Evolutionary conservation across 768 basidiomycete species (phyloP).

Genomic region (Favolaschia claudopus): DNA sequence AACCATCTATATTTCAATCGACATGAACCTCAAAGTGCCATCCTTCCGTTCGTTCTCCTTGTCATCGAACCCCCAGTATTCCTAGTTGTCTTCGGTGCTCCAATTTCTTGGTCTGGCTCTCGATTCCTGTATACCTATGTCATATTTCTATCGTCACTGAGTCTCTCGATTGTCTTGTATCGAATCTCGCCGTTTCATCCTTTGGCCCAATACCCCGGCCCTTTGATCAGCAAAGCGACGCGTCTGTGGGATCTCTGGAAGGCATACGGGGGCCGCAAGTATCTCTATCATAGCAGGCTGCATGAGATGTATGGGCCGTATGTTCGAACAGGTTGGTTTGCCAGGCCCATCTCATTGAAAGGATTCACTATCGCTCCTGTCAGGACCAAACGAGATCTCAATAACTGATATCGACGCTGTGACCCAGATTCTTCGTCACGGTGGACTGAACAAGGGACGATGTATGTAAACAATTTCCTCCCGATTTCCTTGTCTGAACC

Average conservation of each 20-base stretch:
- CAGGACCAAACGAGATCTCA: conserved; percentile 25
- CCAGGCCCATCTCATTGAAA: not conserved
- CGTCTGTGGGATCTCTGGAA: conserved; percentile 47
- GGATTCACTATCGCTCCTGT: too few relatives aligned
- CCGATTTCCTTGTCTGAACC: not conserved
- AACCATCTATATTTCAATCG: conserved; percentile 15
- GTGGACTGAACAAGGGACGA: conserved; percentile 23
- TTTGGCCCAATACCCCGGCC: conserved; percentile 58
- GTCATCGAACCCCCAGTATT: not conserved
- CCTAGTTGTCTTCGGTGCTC: not conserved
- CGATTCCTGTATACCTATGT: not conserved
- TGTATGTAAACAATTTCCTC: conserved; percentile 3
- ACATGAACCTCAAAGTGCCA: conserved; percentile 17
- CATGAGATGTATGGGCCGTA: conserved; percentile 64
- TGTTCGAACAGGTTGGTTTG: conserved; percentile 58
- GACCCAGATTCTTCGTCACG: conserved; percentile 3
- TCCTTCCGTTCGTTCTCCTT: not conserved
- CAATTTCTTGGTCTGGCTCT: not conserved
- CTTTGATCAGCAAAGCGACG: conserved; percentile 47
- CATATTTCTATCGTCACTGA: conserved; percentile 39
- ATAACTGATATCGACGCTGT: conserved; percentile 15
- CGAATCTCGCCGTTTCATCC: conserved; percentile 64
- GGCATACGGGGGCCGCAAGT: conserved; percentile 48
- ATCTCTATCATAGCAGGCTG: conserved; percentile 50
- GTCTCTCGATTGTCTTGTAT: conserved; percentile 45